Evolutionary conservation across 108 stramenopile species (phyloP), one percentile per base, ranked within the genome.

Genomic region (Cylindrotheca closterium): DNA sequence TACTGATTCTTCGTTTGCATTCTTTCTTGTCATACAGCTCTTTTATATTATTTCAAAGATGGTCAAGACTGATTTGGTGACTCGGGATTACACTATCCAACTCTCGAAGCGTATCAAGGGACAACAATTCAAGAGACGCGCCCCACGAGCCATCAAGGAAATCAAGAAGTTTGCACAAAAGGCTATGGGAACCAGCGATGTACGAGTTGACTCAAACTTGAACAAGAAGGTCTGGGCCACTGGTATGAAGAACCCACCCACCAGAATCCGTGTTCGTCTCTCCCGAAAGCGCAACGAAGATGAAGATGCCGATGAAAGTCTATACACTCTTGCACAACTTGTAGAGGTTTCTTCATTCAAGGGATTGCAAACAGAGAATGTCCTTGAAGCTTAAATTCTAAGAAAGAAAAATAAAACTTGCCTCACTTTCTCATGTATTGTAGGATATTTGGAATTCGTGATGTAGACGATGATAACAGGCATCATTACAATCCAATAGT

Each of bases 241-340:
- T 50, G 99, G 99, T 49, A 88, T 99, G 57, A 93, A 96, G 72
- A 98, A 98, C 82, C 89, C 96, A 47, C 99, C 99, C 53, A 84
- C 74, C 55, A 84, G 99, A 62, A 92, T 99, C 42, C 96, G 99
- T 63, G 99, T 99, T 18, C 79, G 96, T 56, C 85, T 99, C 59
- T 83, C 82, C 31, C 92, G 99, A 80, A 95, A 95, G 94, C 85
- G 97, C 68, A 98, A 98, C 82, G 97, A 97, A 76, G 97, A 98
- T 68, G 98, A 99, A 79, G 98, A 99, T 67, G 96, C 98, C 49
- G 91, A 88, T 21, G 97, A 99, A 79, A 94, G 96, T 81, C 88
- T 99, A 55, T 99, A 97, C 96, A 98, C 99, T 56, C 85, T 96
- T 60, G 98, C 96, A 47, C 92, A 97, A 74, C 80, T 91, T 50